These are phyloP conservation scores for Fonticula alba DNA, from an alignment of 78 protist genomes.

Conservation along the genomic window DNA sequence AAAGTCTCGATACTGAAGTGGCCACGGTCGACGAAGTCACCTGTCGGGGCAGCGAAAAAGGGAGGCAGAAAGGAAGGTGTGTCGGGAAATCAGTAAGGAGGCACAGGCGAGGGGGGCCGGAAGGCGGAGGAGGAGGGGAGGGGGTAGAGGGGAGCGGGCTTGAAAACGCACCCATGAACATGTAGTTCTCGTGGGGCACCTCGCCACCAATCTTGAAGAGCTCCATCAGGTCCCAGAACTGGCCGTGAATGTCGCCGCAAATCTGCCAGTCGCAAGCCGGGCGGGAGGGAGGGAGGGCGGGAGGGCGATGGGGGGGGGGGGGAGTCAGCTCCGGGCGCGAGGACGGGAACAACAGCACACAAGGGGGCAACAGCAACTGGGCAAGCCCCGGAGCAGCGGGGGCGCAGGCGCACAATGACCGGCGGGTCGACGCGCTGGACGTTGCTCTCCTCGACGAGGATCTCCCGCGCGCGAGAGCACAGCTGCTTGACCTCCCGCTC, in stretches of 20 bases:
- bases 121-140: no score
- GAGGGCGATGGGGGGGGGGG: no score
- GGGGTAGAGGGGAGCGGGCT: no score
- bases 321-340: background rate
- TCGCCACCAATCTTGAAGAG: slow-evolving; percentile 90
- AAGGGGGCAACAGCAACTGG: background rate
- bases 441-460: slow-evolving; percentile 87
- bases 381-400: no score
- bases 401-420: slow-evolving; percentile 60
- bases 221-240: slow-evolving; percentile 91
- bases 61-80: no score
- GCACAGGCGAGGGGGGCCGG: no score
- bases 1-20: slow-evolving; percentile 90
- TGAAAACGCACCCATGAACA: slow-evolving; percentile 65
- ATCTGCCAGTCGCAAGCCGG: slow-evolving; percentile 42
- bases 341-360: background rate
- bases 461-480: slow-evolving; percentile 91
- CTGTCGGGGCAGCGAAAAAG: slow-evolving; percentile 30
- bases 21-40: slow-evolving; percentile 99
- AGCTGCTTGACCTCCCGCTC: slow-evolving; percentile 88
- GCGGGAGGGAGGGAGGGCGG: no score
- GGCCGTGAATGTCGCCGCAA: slow-evolving; percentile 99
- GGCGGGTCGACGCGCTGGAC: slow-evolving; percentile 92
- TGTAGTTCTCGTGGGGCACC: slow-evolving; percentile 83
- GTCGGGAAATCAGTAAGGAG: no score